Conservation (phyloP, 805 yeast species). For the Candida chauliodis region DNA sequence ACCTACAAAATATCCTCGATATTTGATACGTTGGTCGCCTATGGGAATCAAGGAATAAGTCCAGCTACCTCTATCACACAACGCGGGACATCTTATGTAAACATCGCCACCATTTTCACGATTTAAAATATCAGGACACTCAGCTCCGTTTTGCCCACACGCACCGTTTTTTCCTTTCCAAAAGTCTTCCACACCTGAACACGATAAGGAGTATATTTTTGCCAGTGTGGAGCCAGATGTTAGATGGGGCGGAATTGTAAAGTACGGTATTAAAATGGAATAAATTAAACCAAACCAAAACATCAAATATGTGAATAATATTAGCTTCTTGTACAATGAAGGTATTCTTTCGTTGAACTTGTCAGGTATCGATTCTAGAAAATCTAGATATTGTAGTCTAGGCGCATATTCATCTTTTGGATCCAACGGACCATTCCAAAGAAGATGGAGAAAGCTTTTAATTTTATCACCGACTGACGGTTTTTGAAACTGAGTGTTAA, state of each 20-base stretch:
- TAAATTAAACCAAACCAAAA: constrained; percentile 45
- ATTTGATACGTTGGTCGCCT: constrained; percentile 65
- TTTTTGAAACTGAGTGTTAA: background rate
- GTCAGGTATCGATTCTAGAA: constrained; percentile 42
- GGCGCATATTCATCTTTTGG: constrained; percentile 48
- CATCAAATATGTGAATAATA: constrained; percentile 36
- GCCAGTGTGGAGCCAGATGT: constrained; percentile 18
- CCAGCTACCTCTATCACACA: constrained; percentile 77
- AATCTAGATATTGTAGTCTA: constrained; percentile 18
- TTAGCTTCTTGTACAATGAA: constrained; percentile 19
- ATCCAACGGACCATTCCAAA: constrained; percentile 57
- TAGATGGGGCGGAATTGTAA: constrained; percentile 38
- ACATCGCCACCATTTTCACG: constrained; percentile 38
- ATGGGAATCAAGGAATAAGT: constrained; percentile 72
- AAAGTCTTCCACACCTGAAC: constrained; percentile 42
- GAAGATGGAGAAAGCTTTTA: constrained; percentile 20
- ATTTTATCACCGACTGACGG: background rate
- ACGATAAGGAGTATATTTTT: constrained; percentile 43
- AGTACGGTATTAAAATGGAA: constrained; percentile 42
- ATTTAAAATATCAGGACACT: constrained; percentile 46
- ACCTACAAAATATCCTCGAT: constrained; percentile 71
- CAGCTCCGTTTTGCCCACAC: constrained; percentile 71
- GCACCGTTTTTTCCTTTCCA: constrained; percentile 76
- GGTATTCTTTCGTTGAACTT: constrained; percentile 28
- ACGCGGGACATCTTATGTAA: constrained; percentile 77